phyloP scores from a whole-genome alignment of 2,329 filamentous ascomycete species.

The Akanthomyces dipterigenus region DNA sequence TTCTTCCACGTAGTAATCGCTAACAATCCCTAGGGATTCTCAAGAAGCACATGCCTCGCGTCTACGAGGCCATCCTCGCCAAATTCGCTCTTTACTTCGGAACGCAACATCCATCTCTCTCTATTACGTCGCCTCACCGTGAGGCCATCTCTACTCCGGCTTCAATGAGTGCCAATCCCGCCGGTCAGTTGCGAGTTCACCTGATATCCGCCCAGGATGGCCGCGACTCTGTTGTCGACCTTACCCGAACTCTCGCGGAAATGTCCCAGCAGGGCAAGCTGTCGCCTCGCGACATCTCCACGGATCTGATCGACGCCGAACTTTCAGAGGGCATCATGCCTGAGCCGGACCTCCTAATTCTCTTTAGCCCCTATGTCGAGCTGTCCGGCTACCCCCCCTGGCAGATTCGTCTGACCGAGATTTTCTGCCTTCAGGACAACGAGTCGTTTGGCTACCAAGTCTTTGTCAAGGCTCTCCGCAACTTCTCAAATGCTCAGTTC shows the following conservation, averaged over 20 bases:
- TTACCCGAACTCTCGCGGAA: conserved; percentile 87
- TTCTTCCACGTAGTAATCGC: neutral
- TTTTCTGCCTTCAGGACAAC: conserved; percentile 73
- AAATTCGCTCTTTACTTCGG: conserved; percentile 89
- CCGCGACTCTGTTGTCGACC: conserved; percentile 86
- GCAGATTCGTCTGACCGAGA: conserved; percentile 92
- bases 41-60: conserved; percentile 81
- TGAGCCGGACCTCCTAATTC: conserved; percentile 82
- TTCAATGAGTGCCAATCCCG: conserved; percentile 23
- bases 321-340: conserved; percentile 71
- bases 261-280: conserved; percentile 92
- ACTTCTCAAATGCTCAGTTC: conserved; percentile 83
- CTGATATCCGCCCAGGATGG: conserved; percentile 85
- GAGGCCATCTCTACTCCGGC: conserved; percentile 27
- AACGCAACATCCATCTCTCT: conserved; percentile 62
- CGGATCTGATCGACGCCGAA: conserved; percentile 83
- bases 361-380: conserved; percentile 79
- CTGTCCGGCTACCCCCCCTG: conserved; percentile 91
- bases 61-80: conserved; percentile 69
- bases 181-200: conserved; percentile 52
- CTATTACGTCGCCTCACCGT: conserved; percentile 40
- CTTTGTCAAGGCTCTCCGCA: conserved; percentile 77
- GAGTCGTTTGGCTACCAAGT: conserved; percentile 87
- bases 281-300: conserved; percentile 70
- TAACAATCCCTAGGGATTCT: conserved; percentile 59